Evolutionary conservation across 768 basidiomycete genomes (phyloP), one percentile per base, ranked within the genome.

Genomic region (Tubosaeta brunneosetosa): DNA sequence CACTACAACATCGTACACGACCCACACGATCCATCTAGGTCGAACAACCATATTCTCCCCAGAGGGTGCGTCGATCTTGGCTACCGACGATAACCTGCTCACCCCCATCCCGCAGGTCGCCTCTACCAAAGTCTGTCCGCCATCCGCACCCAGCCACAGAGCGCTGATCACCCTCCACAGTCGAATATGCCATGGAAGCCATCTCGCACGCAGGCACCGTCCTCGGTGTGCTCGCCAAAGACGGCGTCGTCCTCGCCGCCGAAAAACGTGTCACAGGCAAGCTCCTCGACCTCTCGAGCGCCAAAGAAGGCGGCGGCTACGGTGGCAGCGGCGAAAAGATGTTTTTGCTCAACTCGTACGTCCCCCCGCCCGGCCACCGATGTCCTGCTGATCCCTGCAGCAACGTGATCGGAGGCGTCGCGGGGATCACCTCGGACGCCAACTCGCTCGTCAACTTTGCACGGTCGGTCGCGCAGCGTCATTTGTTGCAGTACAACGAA

Each of bases 151-250:
- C 37, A 3, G 17, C n/a, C 33, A 32, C 25, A 46, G 25, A 27
- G 50, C 41, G 33, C 50, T 58, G 37, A 48, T 44, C 44, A 5
- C 50, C 25, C 25, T 8, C 9, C 31, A 44, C 61, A 95, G 95
- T 98, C 76, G 95, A 99, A 76, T 99, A 99, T 81, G 95, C 95
- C 41, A 97, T 98, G 92, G 97, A 98, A 69, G 93, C 94, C 53
- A 97, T 98, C 77, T 97, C 94, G 27, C 89, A 94, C 64, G 93
- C 92, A 17, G 91, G 91, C 49, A 90, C 92, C 38, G 93, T 95
- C 42, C 82, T 95, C n/a, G 93, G 91, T 38, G 86, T 94, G 51
- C 79, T 94, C 27, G 91, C 93, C 27, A 88, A 84, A 61, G 89
- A 94, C 57, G 94, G 94, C 1, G 88, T 95, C 16, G 91, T 95